Evolutionary conservation across 2,329 filamentous ascomycete species (phyloP).

Genomic region (Dichotomopilus funicola): DNA sequence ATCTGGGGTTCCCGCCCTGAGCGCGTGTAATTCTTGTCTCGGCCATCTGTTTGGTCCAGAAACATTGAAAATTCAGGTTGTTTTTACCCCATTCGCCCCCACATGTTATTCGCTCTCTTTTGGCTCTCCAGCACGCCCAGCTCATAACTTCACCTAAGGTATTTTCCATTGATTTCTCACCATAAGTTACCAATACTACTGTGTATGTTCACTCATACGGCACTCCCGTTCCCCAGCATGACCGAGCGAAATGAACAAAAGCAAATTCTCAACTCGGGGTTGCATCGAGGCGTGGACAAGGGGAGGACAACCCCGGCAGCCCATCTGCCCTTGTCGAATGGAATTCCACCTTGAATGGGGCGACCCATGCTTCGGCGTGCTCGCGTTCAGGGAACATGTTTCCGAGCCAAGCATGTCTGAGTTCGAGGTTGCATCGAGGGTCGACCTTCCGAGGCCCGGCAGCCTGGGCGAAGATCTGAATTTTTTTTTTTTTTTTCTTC

Average conservation of each 20-base stretch:
- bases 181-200: too few species aligned
- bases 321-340: constrained; percentile 2
- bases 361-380: constrained; percentile 8
- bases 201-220: too few species aligned
- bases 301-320: neutral
- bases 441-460: neutral
- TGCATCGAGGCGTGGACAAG: constrained; percentile 8
- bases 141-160: too few species aligned
- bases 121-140: too few species aligned
- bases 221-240: neutral
- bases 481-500: neutral
- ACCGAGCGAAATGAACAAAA: constrained; percentile 6
- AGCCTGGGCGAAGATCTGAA: constrained; percentile 8
- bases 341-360: neutral
- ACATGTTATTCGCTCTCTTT: too few species aligned
- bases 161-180: too few species aligned
- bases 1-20: neutral
- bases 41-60: neutral
- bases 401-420: constrained; percentile 8
- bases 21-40: neutral
- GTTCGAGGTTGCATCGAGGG: too few species aligned
- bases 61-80: too few species aligned
- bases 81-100: too few species aligned
- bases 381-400: constrained; percentile 14
- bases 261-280: constrained; percentile 7